These are phyloP conservation scores for Phytophthora chlamydospora DNA, from an alignment of 352 stramenopile species.

Conservation along the genomic window DNA sequence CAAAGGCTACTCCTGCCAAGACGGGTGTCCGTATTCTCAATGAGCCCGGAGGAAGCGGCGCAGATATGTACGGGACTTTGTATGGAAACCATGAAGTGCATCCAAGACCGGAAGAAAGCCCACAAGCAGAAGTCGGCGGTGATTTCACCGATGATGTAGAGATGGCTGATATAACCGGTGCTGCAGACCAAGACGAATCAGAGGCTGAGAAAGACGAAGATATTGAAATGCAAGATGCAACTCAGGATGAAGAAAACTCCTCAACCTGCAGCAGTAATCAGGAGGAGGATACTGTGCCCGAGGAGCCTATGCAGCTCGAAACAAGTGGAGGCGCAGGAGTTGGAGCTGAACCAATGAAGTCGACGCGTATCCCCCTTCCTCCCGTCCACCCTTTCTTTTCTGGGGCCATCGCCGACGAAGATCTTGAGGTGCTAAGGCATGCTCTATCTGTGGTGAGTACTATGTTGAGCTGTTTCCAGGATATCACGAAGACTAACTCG, in stretches of 20 bases:
- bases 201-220: conserved; percentile 9
- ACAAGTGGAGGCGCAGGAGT: neutral
- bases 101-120: neutral
- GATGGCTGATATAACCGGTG: conserved; percentile 14
- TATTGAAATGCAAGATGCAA: conserved; percentile 12
- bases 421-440: conserved; percentile 25
- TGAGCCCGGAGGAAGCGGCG: conserved; percentile 44
- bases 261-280: neutral
- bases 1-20: conserved; percentile 5
- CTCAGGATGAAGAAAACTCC: conserved; percentile 7
- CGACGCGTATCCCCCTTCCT: conserved; percentile 29
- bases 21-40: conserved; percentile 42
- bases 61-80: conserved; percentile 32
- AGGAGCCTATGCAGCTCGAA: neutral
- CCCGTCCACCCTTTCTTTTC: conserved; percentile 42
- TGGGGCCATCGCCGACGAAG: conserved; percentile 13
- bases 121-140: neutral
- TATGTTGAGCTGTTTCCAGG: neutral
- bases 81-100: conserved; percentile 20
- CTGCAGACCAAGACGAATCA: neutral
- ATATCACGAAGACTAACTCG: conserved; percentile 1
- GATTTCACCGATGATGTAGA: conserved; percentile 15
- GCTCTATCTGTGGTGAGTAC: conserved; percentile 27
- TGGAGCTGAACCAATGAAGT: neutral
- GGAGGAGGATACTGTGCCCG: neutral